Percentiles rank a stretch among this genome's conserved stretches.
These are phyloP conservation scores for Botrytis aclada DNA, from an alignment of 2,329 filamentous ascomycete genomes.

Conservation along the genomic window DNA sequence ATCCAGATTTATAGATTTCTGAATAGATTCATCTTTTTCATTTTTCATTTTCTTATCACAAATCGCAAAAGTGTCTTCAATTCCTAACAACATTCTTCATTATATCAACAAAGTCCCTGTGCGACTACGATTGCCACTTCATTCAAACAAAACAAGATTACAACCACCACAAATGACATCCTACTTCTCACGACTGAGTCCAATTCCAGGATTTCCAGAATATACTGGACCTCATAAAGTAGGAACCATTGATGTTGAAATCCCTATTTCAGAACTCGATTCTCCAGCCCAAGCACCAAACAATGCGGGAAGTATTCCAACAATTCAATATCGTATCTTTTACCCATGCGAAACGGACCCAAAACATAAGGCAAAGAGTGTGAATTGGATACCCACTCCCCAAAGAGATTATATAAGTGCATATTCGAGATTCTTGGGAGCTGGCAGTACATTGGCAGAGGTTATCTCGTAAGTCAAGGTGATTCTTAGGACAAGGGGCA, in stretches of 20 bases:
- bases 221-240: slow-evolving; percentile 78
- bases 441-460: slow-evolving; percentile 55
- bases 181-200: slow-evolving; percentile 54
- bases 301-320: slow-evolving; percentile 56
- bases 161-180: slow-evolving; percentile 28
- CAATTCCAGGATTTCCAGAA: slow-evolving; percentile 67
- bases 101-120: neutral
- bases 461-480: slow-evolving; percentile 54
- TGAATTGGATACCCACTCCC: slow-evolving; percentile 75
- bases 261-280: slow-evolving; percentile 61
- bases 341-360: slow-evolving; percentile 62
- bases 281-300: slow-evolving; percentile 51
- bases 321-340: slow-evolving; percentile 77
- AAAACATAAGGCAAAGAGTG: slow-evolving; percentile 43
- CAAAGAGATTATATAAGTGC: slow-evolving; percentile 71
- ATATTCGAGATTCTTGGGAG: slow-evolving; percentile 73
- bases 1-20: neutral
- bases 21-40: neutral
- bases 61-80: neutral
- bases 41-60: neutral
- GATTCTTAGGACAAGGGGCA: neutral
- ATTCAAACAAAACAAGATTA: neutral
- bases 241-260: slow-evolving; percentile 76
- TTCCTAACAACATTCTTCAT: slow-evolving; percentile 1
- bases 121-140: neutral